Percentiles rank a stretch among this genome's conserved stretches.
phyloP scores from a whole-genome alignment of 768 basidiomycete species.

The Trichaptum fuscoviolaceum region DNA sequence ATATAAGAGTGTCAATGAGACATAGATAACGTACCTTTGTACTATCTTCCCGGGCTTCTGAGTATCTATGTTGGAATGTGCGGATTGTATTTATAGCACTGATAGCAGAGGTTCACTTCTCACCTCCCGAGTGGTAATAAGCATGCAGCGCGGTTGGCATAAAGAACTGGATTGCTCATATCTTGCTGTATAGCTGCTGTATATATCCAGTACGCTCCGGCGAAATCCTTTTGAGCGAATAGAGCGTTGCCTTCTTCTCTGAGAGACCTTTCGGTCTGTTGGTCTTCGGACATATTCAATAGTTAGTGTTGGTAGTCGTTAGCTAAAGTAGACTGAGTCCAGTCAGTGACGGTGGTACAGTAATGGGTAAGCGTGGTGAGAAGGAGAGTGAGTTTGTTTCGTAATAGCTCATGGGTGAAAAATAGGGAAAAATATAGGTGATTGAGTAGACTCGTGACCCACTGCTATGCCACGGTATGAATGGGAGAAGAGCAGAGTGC shows the following conservation, averaged over 20 bases:
- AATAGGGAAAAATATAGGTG: too few species aligned
- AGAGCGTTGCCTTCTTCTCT: constrained; percentile 40
- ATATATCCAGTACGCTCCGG: constrained; percentile 34
- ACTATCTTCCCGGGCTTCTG: background rate
- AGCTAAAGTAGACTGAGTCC: too few species aligned
- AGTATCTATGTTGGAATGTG: background rate
- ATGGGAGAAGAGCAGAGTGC: too few species aligned
- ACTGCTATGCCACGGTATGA: too few species aligned
- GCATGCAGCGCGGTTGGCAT: constrained; percentile 41
- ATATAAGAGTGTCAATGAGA: background rate
- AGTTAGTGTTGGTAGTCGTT: background rate
- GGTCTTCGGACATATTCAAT: background rate
- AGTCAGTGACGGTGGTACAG: too few species aligned
- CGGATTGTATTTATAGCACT: background rate
- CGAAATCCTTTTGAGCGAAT: constrained; percentile 28
- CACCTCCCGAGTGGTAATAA: constrained; percentile 32
- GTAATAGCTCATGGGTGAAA: too few species aligned
- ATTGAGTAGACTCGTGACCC: too few species aligned
- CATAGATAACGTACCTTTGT: background rate
- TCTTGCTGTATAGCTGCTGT: constrained; percentile 36
- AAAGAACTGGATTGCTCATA: constrained; percentile 34
- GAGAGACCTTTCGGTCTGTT: constrained; percentile 13
- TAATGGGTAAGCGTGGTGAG: too few species aligned
- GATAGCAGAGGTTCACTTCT: background rate
- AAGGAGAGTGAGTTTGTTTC: too few species aligned